Percentiles rank a stretch among this genome's conserved stretches.
phyloP scores from a whole-genome alignment of 169 alveolate species.

The Plasmodium adleri region DNA sequence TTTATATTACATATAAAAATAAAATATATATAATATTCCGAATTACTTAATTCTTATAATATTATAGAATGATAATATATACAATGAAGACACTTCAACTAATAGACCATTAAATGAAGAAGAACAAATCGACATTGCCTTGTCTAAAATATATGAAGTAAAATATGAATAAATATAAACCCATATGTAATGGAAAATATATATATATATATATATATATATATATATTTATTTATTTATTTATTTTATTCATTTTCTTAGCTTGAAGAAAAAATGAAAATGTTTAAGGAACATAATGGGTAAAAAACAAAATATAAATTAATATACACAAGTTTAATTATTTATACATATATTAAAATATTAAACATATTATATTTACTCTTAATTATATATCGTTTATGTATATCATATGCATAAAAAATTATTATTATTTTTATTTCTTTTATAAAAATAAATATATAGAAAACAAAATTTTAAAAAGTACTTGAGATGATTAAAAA shows the following conservation, averaged over 20 bases:
- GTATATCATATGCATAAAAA: too few relatives aligned
- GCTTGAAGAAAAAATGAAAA: constrained; percentile 52
- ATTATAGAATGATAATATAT: constrained; percentile 17
- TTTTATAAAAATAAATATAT: too few relatives aligned
- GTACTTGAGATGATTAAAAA: too few relatives aligned
- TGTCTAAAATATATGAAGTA: constrained; percentile 52
- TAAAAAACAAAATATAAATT: background rate
- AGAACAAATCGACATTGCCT: constrained; percentile 43
- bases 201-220: background rate
- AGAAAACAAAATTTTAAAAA: too few relatives aligned
- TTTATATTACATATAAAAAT: too few relatives aligned
- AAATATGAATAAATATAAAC: background rate
- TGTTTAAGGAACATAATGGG: constrained; percentile 38
- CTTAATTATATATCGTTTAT: too few relatives aligned
- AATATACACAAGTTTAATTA: background rate
- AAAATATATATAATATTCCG: too few relatives aligned
- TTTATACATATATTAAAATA: background rate
- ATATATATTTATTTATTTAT: background rate
- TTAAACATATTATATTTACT: too few relatives aligned
- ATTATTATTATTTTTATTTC: too few relatives aligned
- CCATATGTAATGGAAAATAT: background rate
- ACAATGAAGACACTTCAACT: constrained; percentile 1
- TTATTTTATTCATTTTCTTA: background rate
- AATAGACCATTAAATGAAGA: constrained; percentile 20
- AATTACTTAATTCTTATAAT: too few relatives aligned